Evolutionary conservation across 495 filamentous ascomycete species (phyloP), one percentile per base, ranked within the genome.

Genomic region (Terfezia boudieri): DNA sequence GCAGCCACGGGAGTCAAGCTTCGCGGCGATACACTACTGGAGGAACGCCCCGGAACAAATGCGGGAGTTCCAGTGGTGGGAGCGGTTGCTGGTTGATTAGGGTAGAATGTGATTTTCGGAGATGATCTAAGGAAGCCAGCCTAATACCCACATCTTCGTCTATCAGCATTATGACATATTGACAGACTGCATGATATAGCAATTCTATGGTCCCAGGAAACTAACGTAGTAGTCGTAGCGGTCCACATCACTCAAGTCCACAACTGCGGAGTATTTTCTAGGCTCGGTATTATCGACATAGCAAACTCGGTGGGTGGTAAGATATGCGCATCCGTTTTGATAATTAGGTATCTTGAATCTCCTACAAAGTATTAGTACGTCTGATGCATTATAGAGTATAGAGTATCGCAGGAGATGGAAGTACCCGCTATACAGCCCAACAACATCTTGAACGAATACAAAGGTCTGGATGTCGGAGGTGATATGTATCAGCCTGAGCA

Each of bases 351-450:
- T 77, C 69, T 96, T 96, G 73, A 78, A 88, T 71, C 94, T 96
- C 56, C 88, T 94, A 58, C 22, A 49, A 55, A 54, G 48, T 60
- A 37, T 61, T 53, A 57, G 54, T 32, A 37, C 14, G 20, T 32
- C 26, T 32, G 26, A 32, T 32, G 26, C 1, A 32, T 32, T 2
- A 32, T 7, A 32, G 26, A 32, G 26, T 7, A 32, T 7, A 32
- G 26, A 32, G 1, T 32, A 32, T 32, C 26, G 7, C 7, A 32
- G 26, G 26, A 32, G 26, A 32, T 32, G 26, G 36, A 70, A 80
- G 69, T 71, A 95, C 88, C 92, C 90, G 73, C 95, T 84, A 70
- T 99, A 99, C 58, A 99, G 72, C 61, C 92, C 90, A 63, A 96
- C 90, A 67, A 83, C 83, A 75, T 95, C 85, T 69, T 94, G 87